phyloP scores from a whole-genome alignment of 352 stramenopile species.

The Phytopythium montanum region DNA sequence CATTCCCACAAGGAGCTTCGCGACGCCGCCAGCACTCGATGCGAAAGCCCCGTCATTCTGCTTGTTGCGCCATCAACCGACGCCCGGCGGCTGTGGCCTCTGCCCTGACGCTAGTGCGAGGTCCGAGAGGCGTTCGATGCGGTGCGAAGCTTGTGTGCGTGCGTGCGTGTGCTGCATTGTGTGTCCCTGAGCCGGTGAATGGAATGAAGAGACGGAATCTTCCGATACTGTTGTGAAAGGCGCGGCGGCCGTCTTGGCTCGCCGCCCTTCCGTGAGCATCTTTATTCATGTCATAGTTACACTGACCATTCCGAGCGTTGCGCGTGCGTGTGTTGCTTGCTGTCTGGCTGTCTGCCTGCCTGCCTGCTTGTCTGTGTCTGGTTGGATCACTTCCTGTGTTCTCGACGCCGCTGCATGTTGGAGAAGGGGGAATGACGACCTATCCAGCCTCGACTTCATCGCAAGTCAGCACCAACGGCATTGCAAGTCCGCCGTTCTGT shows the following conservation, averaged over 20 bases:
- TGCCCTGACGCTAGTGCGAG: no score
- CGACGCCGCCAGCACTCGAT: no score
- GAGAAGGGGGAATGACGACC: constrained; percentile 12
- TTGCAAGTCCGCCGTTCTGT: constrained; percentile 20
- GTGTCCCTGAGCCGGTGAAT: constrained; percentile 14
- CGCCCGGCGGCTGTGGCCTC: no score
- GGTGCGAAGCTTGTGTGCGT: no score
- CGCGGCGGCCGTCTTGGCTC: constrained; percentile 41
- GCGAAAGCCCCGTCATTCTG: no score
- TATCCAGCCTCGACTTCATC: no score
- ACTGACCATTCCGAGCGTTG: constrained; percentile 54
- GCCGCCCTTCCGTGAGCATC: constrained; percentile 49
- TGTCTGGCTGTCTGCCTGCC: no score
- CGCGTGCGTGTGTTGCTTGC: constrained; percentile 3
- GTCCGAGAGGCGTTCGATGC: no score
- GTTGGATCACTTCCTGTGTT: not conserved
- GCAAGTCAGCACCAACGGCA: constrained; percentile 23
- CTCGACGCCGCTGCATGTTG: no score
- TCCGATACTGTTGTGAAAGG: constrained; percentile 40
- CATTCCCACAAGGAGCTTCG: no score
- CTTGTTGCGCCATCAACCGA: no score
- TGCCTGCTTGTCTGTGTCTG: not conserved
- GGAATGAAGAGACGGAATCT: constrained; percentile 48
- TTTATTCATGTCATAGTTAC: constrained; percentile 71
- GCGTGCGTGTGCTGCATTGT: not conserved